phyloP scores from a whole-genome alignment of 2,329 filamentous ascomycete genomes.

The Xylariaceae sp. region DNA sequence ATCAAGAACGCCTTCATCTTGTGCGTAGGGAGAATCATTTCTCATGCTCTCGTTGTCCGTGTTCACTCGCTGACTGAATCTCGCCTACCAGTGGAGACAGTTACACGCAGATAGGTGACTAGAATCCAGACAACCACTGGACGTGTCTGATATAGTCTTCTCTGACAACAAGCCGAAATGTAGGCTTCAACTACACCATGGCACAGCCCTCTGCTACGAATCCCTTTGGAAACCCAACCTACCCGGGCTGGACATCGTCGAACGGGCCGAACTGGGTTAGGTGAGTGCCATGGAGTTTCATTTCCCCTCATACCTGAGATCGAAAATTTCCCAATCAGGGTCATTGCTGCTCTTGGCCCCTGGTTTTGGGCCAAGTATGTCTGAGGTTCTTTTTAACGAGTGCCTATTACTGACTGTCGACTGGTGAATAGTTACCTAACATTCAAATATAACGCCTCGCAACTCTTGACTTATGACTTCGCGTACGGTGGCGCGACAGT shows the following conservation, averaged over 20 bases:
- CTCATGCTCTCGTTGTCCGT: neutral
- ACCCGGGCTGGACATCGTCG: conserved; percentile 45
- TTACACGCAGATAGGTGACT: conserved; percentile 30
- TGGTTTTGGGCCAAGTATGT: neutral
- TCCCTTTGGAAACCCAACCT: conserved; percentile 57
- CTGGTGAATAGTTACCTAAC: conserved; percentile 38
- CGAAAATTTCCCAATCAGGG: too few species aligned
- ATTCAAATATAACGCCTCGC: conserved; percentile 41
- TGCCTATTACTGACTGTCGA: neutral
- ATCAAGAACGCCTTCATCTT: conserved; percentile 41
- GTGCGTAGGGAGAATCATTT: conserved; percentile 30
- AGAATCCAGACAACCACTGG: conserved; percentile 2
- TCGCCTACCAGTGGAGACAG: conserved; percentile 30
- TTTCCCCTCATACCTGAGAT: too few species aligned
- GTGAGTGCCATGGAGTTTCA: conserved; percentile 4
- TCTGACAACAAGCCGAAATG: neutral
- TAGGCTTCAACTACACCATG: conserved; percentile 49
- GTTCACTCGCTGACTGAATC: conserved; percentile 1
- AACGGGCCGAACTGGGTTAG: conserved; percentile 48
- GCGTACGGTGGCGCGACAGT: conserved; percentile 51
- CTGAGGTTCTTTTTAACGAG: neutral
- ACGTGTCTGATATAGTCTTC: conserved; percentile 1
- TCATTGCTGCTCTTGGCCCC: too few species aligned
- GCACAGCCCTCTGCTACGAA: conserved; percentile 48
- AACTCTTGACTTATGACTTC: conserved; percentile 48